A percentile compares a stretch with the other conserved stretches of the same genome.
phyloP scores from a whole-genome alignment of 169 alveolate genomes.

The Plasmodium blacklocki region DNA sequence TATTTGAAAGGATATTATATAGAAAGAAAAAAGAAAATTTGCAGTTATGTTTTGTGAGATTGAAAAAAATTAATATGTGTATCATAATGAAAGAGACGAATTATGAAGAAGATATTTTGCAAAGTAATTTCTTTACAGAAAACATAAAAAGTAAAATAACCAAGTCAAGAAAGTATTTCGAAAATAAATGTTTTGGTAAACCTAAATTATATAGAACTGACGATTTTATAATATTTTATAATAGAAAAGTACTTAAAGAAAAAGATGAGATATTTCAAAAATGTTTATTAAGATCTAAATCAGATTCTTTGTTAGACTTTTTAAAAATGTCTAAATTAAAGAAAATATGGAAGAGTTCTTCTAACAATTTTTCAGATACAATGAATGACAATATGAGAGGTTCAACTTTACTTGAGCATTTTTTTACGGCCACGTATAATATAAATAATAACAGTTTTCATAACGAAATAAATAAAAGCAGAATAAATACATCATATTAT shows the following conservation, averaged over 20 bases:
- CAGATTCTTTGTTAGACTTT: conserved; percentile 65
- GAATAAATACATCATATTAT: conserved; percentile 29
- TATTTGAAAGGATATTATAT: conserved; percentile 25
- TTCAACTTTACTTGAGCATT: conserved; percentile 40
- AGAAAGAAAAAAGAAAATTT: neutral
- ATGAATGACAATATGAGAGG: conserved; percentile 6
- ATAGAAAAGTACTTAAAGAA: conserved; percentile 49
- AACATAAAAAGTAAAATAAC: conserved; percentile 9
- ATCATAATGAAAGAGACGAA: neutral
- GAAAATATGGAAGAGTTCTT: conserved; percentile 8
- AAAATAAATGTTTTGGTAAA: conserved; percentile 59
- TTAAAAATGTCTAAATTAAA: conserved; percentile 33
- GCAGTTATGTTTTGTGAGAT: neutral
- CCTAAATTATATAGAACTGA: conserved; percentile 64
- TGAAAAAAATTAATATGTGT: neutral
- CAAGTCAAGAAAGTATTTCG: conserved; percentile 1
- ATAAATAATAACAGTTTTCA: neutral
- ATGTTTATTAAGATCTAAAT: conserved; percentile 57
- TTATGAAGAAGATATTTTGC: neutral
- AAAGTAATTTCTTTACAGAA: neutral
- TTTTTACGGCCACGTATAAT: conserved; percentile 55
- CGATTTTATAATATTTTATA: conserved; percentile 42
- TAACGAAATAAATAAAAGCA: conserved; percentile 5
- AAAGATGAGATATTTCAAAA: conserved; percentile 48
- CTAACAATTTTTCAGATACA: neutral